phyloP scores from a whole-genome alignment of 2,329 filamentous ascomycete species.

The Aspergillus japonicus region DNA sequence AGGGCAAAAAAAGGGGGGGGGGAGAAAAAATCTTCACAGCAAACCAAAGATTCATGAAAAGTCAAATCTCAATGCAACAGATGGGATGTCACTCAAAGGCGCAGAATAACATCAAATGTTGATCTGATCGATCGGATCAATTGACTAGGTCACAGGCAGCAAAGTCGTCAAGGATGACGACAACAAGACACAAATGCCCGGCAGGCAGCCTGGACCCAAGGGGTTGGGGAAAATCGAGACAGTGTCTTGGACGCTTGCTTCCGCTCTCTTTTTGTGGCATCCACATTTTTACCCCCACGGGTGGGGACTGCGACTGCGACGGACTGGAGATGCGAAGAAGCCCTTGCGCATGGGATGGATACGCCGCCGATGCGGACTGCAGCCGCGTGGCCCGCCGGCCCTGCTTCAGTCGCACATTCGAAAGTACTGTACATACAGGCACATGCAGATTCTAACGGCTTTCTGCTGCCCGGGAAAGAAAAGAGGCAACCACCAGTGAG shows the following conservation, averaged over 20 bases:
- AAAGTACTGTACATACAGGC: not conserved
- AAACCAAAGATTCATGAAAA: not conserved
- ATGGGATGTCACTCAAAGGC: not conserved
- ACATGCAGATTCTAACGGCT: not conserved
- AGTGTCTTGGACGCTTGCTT: not conserved
- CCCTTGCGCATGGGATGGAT: not conserved
- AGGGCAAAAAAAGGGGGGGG: not conserved
- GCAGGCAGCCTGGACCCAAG: not conserved
- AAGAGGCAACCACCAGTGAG: not conserved
- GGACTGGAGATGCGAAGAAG: not conserved
- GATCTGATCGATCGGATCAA: not conserved
- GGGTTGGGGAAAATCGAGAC: not conserved
- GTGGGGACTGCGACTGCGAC: not conserved
- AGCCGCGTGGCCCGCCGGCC: not conserved
- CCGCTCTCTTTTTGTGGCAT: no score
- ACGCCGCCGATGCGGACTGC: not conserved
- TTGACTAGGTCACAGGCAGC: no score
- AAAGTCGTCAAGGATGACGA: not conserved
- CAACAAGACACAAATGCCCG: not conserved
- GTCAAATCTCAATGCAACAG: not conserved
- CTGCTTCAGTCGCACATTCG: not conserved
- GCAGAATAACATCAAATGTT: not conserved
- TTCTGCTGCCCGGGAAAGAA: not conserved
- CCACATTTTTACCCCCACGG: no score
- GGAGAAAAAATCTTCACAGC: not conserved